These are phyloP conservation scores for Ophiorrhiza pumila DNA, from an alignment of 257 asterid genomes.

Conservation along the genomic window DNA sequence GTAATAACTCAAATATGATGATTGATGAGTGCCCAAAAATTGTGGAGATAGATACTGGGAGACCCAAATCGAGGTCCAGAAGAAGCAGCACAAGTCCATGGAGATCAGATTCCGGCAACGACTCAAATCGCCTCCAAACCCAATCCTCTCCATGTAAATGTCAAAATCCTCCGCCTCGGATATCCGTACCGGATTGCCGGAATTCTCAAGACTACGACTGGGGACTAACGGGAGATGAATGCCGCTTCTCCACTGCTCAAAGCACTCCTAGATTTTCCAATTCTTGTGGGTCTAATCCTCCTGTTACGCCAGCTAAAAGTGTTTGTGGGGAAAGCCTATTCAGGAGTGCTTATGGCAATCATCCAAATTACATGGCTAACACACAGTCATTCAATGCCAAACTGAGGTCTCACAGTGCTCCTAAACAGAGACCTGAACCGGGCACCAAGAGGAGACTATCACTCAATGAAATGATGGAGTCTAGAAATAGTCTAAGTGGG, in stretches of 20 bases:
- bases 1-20: slow-evolving; percentile 18
- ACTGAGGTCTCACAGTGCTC: slow-evolving; percentile 74
- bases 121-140: slow-evolving; percentile 26
- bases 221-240: slow-evolving; percentile 35
- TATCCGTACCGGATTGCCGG: slow-evolving; percentile 26
- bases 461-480: slow-evolving; percentile 53
- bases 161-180: slow-evolving; percentile 27
- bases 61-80: slow-evolving; percentile 54
- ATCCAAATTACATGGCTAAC: slow-evolving; percentile 76
- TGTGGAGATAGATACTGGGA: slow-evolving; percentile 74
- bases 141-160: slow-evolving; percentile 24
- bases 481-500: slow-evolving; percentile 63
- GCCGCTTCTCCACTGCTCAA: slow-evolving; percentile 49
- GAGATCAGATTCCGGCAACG: slow-evolving; percentile 31
- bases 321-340: slow-evolving; percentile 35
- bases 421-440: slow-evolving; percentile 64
- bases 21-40: slow-evolving; percentile 68
- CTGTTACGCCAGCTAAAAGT: slow-evolving; percentile 47
- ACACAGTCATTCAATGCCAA: slow-evolving; percentile 78
- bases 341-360: slow-evolving; percentile 16
- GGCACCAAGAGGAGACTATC: slow-evolving; percentile 45
- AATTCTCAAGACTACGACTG: slow-evolving; percentile 29
- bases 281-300: slow-evolving; percentile 31
- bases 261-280: slow-evolving; percentile 62
- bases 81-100: slow-evolving; percentile 35